Evolutionary conservation across 1,284 basidiomycete species (phyloP).

Genomic region (Paramarasmius palmivorus): DNA sequence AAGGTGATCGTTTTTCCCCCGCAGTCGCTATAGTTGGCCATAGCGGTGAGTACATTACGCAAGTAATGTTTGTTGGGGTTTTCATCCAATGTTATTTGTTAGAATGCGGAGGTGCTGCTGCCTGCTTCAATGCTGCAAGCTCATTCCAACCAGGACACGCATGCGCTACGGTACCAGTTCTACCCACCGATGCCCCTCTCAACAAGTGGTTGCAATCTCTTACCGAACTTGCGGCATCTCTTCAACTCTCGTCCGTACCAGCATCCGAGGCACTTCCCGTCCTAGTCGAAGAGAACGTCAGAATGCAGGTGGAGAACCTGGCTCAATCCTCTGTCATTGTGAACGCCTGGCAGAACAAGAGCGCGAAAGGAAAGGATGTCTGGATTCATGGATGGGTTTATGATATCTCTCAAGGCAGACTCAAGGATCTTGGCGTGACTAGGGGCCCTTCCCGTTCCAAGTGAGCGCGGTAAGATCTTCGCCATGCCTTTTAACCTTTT

Average conservation of each 20-base stretch:
- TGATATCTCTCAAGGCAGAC: conserved; percentile 66
- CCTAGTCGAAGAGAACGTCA: conserved; percentile 80
- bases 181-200: conserved; percentile 51
- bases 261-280: conserved; percentile 47
- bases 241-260: conserved; percentile 43
- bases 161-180: conserved; percentile 33
- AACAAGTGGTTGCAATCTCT: conserved; percentile 76
- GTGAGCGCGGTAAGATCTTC: conserved; percentile 3
- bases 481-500: neutral
- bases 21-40: no score
- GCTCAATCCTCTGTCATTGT: conserved; percentile 61
- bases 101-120: conserved; percentile 76
- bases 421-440: conserved; percentile 70
- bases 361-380: conserved; percentile 56
- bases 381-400: conserved; percentile 88
- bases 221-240: conserved; percentile 52
- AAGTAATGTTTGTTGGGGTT: no score
- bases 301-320: conserved; percentile 74
- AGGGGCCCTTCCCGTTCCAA: conserved; percentile 32
- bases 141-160: conserved; percentile 28
- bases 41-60: no score
- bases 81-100: no score
- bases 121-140: conserved; percentile 50
- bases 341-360: conserved; percentile 66
- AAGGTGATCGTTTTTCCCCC: no score